phyloP scores from a whole-genome alignment of 2,329 filamentous ascomycete genomes.

The Balansia obtecta region DNA sequence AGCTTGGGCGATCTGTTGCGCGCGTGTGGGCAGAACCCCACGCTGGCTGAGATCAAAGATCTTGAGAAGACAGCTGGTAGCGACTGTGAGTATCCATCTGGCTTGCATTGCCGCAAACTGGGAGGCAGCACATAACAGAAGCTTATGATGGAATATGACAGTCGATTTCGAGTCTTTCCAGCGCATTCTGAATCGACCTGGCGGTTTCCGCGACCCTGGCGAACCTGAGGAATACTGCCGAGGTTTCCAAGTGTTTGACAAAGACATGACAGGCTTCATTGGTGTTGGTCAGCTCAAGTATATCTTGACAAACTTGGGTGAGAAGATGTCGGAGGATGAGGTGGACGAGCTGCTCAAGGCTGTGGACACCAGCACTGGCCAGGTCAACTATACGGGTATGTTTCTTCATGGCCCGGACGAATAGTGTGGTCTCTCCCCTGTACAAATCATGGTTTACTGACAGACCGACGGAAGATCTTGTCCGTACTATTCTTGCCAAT shows the following conservation, averaged over 20 bases:
- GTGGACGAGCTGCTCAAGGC: conserved; percentile 98
- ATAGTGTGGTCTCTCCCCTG: background rate
- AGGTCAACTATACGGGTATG: conserved; percentile 94
- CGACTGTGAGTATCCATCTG: conserved; percentile 60
- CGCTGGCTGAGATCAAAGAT: conserved; percentile 81
- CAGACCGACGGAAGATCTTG: conserved; percentile 47
- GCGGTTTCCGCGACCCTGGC: conserved; percentile 94
- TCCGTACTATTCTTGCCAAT: conserved; percentile 78
- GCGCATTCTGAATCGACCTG: conserved; percentile 91
- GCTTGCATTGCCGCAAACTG: background rate
- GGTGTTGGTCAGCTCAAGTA: conserved; percentile 96
- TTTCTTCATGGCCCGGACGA: conserved; percentile 4
- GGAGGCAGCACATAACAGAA: background rate
- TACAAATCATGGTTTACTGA: conserved; percentile 3
- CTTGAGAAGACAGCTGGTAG: conserved; percentile 80
- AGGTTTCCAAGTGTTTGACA: conserved; percentile 98
- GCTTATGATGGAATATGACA: conserved; percentile 23
- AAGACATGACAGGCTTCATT: conserved; percentile 96
- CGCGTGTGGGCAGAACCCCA: conserved; percentile 96
- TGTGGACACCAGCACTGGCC: conserved; percentile 87
- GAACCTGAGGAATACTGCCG: conserved; percentile 98
- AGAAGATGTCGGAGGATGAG: conserved; percentile 99
- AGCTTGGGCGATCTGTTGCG: conserved; percentile 87
- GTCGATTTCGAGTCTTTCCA: conserved; percentile 98
- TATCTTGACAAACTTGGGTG: conserved; percentile 91